Evolutionary conservation across 73 alveolate genomes (phyloP).

Genomic region (Tetrahymena thermophila): DNA sequence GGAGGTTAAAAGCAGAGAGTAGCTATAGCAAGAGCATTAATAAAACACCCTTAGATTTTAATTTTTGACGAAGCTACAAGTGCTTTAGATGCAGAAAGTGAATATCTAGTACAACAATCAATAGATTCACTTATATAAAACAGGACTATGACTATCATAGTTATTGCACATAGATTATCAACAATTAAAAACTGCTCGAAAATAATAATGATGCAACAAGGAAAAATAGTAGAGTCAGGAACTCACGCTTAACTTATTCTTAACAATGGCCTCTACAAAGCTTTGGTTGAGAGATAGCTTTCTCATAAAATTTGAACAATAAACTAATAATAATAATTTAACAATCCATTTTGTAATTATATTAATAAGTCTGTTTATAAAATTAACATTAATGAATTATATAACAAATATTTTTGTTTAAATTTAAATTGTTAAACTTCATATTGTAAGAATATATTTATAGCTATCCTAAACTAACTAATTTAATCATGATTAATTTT

Average conservation of each 20-base stretch:
- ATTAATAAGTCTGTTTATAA: too few species aligned
- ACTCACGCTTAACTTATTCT: conserved; percentile 45
- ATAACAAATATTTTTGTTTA: too few species aligned
- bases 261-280: conserved; percentile 13
- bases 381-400: too few species aligned
- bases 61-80: conserved; percentile 56
- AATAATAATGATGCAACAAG: conserved; percentile 61
- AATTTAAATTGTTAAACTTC: too few species aligned
- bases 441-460: too few species aligned
- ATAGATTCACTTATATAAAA: conserved; percentile 26
- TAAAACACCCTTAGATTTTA: conserved; percentile 32
- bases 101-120: conserved; percentile 27
- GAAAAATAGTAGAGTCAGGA: conserved; percentile 61
- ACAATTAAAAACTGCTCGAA: conserved; percentile 63
- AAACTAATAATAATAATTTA: too few species aligned
- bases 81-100: conserved; percentile 51
- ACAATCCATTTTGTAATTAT: too few species aligned
- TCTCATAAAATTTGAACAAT: not conserved
- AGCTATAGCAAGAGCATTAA: conserved; percentile 53
- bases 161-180: conserved; percentile 77
- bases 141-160: conserved; percentile 55
- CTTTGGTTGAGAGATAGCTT: conserved; percentile 7
- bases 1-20: conserved; percentile 54
- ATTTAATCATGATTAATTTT: too few species aligned
- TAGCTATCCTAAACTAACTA: too few species aligned